Base-by-base conservation (phyloP, 176 grass and related monocot species). In the Poa pratensis region DNA sequence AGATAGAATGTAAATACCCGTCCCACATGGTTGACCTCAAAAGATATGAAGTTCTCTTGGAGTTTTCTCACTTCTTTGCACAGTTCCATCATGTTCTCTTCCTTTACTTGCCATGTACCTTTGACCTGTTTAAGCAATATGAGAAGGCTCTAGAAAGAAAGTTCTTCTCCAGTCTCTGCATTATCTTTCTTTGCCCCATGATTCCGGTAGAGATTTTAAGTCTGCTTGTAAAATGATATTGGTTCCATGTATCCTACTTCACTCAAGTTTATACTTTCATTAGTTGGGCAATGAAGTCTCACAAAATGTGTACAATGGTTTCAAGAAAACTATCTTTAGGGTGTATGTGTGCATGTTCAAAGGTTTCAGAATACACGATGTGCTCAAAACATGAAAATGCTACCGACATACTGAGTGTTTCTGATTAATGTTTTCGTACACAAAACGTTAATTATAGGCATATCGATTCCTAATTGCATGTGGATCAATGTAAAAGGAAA, bases 21-120 rank as follows among this genome's bases (percentile, higher is more conserved):
- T 80, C 35, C 82, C 32, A 93, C 71, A 27, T 93, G 87, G 73
- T 23, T 84, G 48, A 93, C 89, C 58, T 93, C 81, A 73, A 93
- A 93, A 28, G 80, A 73, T 34, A 85, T 4, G 23, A 93, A 90
- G 48, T 84, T 89, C 1, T 82, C 78, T 85, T 87, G 84, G n/a
- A 93, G 85, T 43, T 63, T 72, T 52, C 74, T 90, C 30, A 82
- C 91, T 85, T 93, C 87, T 52, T 90, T 89, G 77, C 91, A 93
- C 14, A 93, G 86, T 59, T 87, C 80, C 30, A 82, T 82, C 85
- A 93, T 90, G 27, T 85, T 85, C 64, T 78, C 81, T 46, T 92
- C 39, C 76, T 89, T 92, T 3, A 45, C 70, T 87, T 92, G 87
- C 90, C 90, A 92, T 19, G 30, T 60, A 28, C 87, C 90, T 66